A percentile compares a stretch with the other conserved stretches of the same genome.
These are phyloP conservation scores for Microstegium vimineum DNA, from an alignment of 176 grass and related monocot species.

Conservation along the genomic window DNA sequence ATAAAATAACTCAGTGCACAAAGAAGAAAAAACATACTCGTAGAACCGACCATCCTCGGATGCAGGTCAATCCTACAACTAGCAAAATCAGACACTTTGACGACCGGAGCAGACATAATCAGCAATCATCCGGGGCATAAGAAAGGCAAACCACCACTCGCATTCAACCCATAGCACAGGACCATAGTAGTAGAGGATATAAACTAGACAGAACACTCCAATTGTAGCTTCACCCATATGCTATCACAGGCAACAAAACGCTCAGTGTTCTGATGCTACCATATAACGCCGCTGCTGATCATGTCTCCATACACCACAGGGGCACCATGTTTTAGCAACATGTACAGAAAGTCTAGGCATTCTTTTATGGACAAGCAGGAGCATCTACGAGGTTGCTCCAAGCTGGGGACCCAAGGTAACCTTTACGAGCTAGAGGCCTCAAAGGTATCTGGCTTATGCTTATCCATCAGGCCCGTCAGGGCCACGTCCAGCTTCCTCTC, in stretches of 20 bases:
- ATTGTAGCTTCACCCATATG: background rate
- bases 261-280: background rate
- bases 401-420: background rate
- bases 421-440: constrained; percentile 35
- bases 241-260: background rate
- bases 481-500: constrained; percentile 47
- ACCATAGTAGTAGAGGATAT: background rate
- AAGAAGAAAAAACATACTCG: too few species aligned
- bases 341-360: background rate
- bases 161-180: background rate
- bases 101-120: too few species aligned
- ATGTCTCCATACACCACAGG: background rate
- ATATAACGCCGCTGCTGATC: background rate
- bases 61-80: too few species aligned
- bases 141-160: background rate
- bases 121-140: too few species aligned
- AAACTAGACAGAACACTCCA: background rate
- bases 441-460: constrained; percentile 59
- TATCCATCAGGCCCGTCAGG: constrained; percentile 58
- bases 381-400: background rate
- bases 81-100: too few species aligned
- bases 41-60: too few species aligned
- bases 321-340: background rate
- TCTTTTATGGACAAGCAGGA: background rate
- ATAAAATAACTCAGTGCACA: too few species aligned